A percentile compares a stretch with the other conserved stretches of the same genome.
phyloP scores from a whole-genome alignment of 2,329 filamentous ascomycete genomes.

The Aspergillus ustus region DNA sequence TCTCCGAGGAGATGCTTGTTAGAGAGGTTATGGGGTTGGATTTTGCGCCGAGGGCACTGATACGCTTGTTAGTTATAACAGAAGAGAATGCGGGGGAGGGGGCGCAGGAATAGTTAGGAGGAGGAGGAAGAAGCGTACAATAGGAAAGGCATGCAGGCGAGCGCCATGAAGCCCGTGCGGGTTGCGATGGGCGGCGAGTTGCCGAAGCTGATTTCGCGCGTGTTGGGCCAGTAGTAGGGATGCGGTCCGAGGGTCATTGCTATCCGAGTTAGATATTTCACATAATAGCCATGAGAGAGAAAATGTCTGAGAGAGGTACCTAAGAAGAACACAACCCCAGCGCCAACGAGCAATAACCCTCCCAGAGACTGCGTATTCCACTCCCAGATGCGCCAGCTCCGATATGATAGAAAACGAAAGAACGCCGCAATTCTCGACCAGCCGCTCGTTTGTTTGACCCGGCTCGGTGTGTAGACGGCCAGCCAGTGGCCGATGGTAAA shows the following conservation, averaged over 20 bases:
- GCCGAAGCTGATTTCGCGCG: slow-evolving; percentile 47
- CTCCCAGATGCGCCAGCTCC: slow-evolving; percentile 38
- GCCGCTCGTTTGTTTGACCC: not conserved
- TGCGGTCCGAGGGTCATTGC: slow-evolving; percentile 55
- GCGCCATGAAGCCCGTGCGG: slow-evolving; percentile 57
- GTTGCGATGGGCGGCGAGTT: slow-evolving; percentile 60
- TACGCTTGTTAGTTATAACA: slow-evolving; percentile 14
- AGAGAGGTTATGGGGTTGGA: slow-evolving; percentile 59
- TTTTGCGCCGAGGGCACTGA: slow-evolving; percentile 56
- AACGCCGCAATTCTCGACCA: not conserved
- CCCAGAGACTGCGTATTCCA: slow-evolving; percentile 52
- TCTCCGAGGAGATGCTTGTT: slow-evolving; percentile 62
- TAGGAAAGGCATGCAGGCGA: slow-evolving; percentile 58
- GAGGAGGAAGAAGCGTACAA: slow-evolving; percentile 35
- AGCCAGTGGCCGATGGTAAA: slow-evolving; percentile 2
- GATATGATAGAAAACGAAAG: slow-evolving; percentile 45
- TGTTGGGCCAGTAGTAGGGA: slow-evolving; percentile 62
- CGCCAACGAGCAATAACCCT: slow-evolving; percentile 46
- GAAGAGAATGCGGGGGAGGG: too few species aligned
- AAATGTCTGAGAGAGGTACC: slow-evolving; percentile 34
- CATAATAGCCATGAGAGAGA: not conserved
- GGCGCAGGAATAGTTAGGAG: too few species aligned
- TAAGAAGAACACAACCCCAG: slow-evolving; percentile 54
- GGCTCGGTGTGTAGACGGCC: not conserved
- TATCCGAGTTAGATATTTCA: slow-evolving; percentile 14